Conservation (phyloP, 164 flowering plant genomes). For the Chimonanthus praecox region DNA sequence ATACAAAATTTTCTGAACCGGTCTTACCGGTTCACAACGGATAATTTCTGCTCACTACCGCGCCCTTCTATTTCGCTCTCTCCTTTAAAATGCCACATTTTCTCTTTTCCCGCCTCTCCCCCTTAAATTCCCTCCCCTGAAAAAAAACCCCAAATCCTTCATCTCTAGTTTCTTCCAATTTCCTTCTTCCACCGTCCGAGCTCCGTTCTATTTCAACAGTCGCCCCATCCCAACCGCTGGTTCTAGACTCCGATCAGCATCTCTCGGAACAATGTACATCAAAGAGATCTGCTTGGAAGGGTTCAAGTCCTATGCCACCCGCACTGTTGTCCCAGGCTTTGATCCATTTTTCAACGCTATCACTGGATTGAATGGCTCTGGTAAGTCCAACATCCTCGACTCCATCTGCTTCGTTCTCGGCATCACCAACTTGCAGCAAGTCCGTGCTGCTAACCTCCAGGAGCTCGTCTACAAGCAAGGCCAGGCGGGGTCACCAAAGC, state of each 20-base stretch:
- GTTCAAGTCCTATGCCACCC: slow-evolving; percentile 93
- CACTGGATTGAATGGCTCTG: slow-evolving; percentile 94
- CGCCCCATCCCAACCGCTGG: background rate
- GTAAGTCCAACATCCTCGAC: slow-evolving; percentile 94
- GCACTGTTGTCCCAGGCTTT: slow-evolving; percentile 91
- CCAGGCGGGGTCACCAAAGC: slow-evolving; percentile 97
- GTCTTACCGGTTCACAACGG: no score
- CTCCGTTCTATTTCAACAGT: background rate
- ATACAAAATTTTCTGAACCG: no score
- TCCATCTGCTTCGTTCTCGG: slow-evolving; percentile 96
- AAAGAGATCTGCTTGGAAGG: slow-evolving; percentile 94
- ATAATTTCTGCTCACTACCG: background rate
- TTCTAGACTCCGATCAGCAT: background rate
- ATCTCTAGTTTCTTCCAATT: background rate
- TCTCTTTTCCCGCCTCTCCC: slow-evolving; percentile 4
- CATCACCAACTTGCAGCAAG: slow-evolving; percentile 95
- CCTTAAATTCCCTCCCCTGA: background rate
- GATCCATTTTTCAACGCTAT: slow-evolving; percentile 96
- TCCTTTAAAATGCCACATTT: background rate
- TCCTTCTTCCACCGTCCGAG: background rate
- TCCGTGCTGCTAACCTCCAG: slow-evolving; percentile 93
- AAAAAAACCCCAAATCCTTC: background rate
- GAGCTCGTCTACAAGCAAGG: slow-evolving; percentile 99
- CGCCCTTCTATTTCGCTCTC: background rate
- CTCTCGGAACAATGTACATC: slow-evolving; percentile 44